Evolutionary conservation across 306 rosid genomes (phyloP).

Genomic region (Abrus precatorius): DNA sequence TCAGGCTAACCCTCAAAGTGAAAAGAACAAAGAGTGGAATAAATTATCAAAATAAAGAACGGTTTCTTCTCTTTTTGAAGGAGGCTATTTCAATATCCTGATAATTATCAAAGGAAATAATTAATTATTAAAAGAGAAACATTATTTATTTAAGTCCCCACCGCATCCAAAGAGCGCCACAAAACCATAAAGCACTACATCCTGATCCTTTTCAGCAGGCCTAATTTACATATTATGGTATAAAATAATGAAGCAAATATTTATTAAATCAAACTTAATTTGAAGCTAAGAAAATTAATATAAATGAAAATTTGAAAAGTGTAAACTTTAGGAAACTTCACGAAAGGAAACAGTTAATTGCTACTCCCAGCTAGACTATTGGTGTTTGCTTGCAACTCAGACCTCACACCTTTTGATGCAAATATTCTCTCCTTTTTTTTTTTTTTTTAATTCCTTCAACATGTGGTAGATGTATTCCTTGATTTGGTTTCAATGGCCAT

Average conservation of each 20-base stretch:
- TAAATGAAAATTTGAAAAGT: constrained; percentile 29
- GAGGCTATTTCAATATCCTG: neutral
- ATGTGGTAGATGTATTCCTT: constrained; percentile 30
- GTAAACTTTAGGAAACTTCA: constrained; percentile 48
- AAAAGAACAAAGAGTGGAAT: constrained; percentile 42
- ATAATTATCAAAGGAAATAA: neutral
- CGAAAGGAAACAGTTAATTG: constrained; percentile 35
- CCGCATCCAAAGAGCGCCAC: neutral
- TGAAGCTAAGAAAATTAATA: neutral
- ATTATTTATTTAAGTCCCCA: neutral
- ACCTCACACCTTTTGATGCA: constrained; percentile 50
- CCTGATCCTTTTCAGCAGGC: neutral
- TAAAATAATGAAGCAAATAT: neutral
- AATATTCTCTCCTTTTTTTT: constrained; percentile 48
- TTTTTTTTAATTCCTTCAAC: constrained; percentile 37
- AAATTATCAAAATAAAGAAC: constrained; percentile 4
- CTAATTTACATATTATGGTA: neutral
- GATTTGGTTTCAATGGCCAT: neutral
- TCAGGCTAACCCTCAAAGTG: constrained; percentile 35
- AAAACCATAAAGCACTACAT: neutral
- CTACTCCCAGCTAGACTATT: constrained; percentile 37
- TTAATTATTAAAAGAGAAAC: neutral
- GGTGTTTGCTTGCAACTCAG: constrained; percentile 44
- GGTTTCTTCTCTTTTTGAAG: neutral
- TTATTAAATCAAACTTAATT: neutral